Evolutionary conservation across 495 filamentous ascomycete species (phyloP), one percentile per base, ranked within the genome.

Genomic region (Darksidea phi): DNA sequence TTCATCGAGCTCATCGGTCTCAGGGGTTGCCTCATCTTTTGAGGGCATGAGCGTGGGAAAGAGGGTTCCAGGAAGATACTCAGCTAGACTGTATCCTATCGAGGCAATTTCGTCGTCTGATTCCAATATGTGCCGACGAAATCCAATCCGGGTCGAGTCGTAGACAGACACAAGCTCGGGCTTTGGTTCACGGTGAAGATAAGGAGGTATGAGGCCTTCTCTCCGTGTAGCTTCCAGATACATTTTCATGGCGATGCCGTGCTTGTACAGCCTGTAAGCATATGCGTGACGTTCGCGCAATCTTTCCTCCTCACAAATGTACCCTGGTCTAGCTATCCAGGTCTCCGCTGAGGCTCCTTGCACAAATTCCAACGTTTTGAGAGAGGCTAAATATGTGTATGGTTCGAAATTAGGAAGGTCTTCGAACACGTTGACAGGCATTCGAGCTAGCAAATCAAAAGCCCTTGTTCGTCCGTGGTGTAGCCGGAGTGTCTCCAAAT

Each of bases 331-430:
- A 4, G n/a, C 11, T 10, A 21, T n/a, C 12, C 13, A 20, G 4
- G n/a, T 6, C 11, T 45, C 38, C 15, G 26, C 0, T 13, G 23
- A 17, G 1, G 25, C 17, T 6, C 48, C 43, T 20, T 64, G 54
- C 11, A 64, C 23, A 32, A 54, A 58, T 15, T 64, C 55, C 0
- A 64, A 10, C 13, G 23, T 34, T 21, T 59, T 59, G 5, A 64
- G 55, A 17, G 54, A 48, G 15, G 41, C 8, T 7, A 64, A 20
- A 11, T 11, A 18, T 3, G 43, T 23, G 28, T 59, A 64, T 5
- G 37, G 34, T 18, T 46, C 20, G 41, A 42, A 20, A 13, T 53
- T 20, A 1, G 61, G 61, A 0, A 59, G 42, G n/a, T 48, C 17
- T 0, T 64, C 54, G 34, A 64, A 64, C 17, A 64, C 48, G 18